These are phyloP conservation scores for Primulina tabacum DNA, from an alignment of 257 asterid species.

Conservation along the genomic window DNA sequence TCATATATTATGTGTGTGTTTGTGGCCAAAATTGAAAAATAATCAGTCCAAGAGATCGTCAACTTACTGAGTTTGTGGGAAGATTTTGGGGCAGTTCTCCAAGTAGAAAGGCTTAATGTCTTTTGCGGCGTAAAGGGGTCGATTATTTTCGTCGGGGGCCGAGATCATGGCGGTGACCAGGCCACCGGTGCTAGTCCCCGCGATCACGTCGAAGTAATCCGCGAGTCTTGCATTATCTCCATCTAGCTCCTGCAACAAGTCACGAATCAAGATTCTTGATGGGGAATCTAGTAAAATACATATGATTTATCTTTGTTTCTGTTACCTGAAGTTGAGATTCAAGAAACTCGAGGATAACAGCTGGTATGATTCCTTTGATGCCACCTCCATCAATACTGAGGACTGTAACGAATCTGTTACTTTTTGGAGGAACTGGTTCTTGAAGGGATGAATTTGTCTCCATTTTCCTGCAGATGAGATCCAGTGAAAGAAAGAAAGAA, in stretches of 20 bases:
- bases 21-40: neutral
- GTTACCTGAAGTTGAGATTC: slow-evolving; percentile 50
- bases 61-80: slow-evolving; percentile 47
- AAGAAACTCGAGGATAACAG: slow-evolving; percentile 42
- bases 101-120: slow-evolving; percentile 63
- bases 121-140: slow-evolving; percentile 55
- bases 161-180: slow-evolving; percentile 64
- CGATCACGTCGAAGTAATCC: slow-evolving; percentile 54
- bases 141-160: slow-evolving; percentile 43
- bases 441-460: slow-evolving; percentile 15
- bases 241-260: slow-evolving; percentile 37
- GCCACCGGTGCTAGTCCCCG: slow-evolving; percentile 71
- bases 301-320: too few species aligned
- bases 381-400: slow-evolving; percentile 82
- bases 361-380: slow-evolving; percentile 50
- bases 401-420: slow-evolving; percentile 37
- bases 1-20: too few species aligned
- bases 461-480: slow-evolving; percentile 9
- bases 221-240: slow-evolving; percentile 47
- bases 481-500: too few species aligned
- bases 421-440: slow-evolving; percentile 30
- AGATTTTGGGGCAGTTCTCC: slow-evolving; percentile 52
- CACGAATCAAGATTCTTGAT: too few species aligned
- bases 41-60: neutral
- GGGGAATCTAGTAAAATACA: too few species aligned